Percentiles rank a stretch among this genome's conserved stretches.
These are phyloP conservation scores for Suillus brevipes DNA, from an alignment of 768 basidiomycete genomes.

Conservation along the genomic window DNA sequence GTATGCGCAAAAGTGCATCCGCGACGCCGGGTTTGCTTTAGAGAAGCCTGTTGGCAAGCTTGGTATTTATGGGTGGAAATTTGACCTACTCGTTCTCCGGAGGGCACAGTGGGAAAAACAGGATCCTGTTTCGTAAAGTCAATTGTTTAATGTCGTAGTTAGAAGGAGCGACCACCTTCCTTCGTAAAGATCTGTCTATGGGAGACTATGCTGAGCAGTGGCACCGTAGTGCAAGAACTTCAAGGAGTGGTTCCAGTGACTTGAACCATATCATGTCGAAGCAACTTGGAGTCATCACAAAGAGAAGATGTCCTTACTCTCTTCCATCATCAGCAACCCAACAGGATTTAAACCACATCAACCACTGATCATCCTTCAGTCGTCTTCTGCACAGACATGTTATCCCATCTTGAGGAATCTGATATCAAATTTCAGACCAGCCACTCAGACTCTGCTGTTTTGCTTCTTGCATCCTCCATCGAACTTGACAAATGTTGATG, in stretches of 20 bases:
- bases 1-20: slow-evolving; percentile 49
- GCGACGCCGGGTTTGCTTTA: slow-evolving; percentile 48
- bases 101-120: slow-evolving; percentile 47
- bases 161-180: neutral
- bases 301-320: slow-evolving; percentile 27
- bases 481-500: slow-evolving; percentile 36
- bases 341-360: slow-evolving; percentile 30
- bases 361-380: slow-evolving; percentile 57
- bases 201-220: neutral
- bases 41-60: slow-evolving; percentile 44
- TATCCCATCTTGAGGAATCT: slow-evolving; percentile 55
- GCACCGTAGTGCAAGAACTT: neutral
- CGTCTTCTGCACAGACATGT: slow-evolving; percentile 57
- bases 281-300: neutral
- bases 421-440: slow-evolving; percentile 29
- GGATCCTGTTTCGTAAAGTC: neutral
- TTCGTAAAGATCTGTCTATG: neutral
- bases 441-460: slow-evolving; percentile 45
- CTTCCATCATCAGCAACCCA: slow-evolving; percentile 29
- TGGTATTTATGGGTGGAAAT: slow-evolving; percentile 62
- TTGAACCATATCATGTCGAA: neutral
- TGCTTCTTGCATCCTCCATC: slow-evolving; percentile 59
- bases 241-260: neutral
- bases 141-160: neutral
- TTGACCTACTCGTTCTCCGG: slow-evolving; percentile 43